phyloP scores from a whole-genome alignment of 2,329 filamentous ascomycete genomes.

The Penicillium sp. region DNA sequence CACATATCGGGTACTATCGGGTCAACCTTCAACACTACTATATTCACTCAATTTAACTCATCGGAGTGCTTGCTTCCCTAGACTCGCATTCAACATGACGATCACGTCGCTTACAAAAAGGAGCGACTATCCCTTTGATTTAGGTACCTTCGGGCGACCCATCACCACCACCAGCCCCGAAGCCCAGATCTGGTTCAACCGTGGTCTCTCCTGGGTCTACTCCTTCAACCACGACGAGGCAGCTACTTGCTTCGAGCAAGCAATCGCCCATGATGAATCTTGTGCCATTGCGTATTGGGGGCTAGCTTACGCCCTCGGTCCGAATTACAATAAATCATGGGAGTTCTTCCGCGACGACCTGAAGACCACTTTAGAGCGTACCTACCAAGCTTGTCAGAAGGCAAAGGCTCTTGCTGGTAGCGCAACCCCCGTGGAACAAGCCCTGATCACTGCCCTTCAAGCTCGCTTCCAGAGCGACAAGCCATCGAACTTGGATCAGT shows the following conservation, averaged over 20 bases:
- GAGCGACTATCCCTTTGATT: constrained; percentile 17
- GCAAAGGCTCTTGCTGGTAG: constrained; percentile 43
- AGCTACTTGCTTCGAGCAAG: constrained; percentile 37
- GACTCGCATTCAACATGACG: constrained; percentile 3
- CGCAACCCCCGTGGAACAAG: constrained; percentile 56
- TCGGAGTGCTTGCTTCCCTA: not conserved
- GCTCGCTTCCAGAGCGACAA: constrained; percentile 59
- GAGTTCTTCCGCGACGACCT: constrained; percentile 67
- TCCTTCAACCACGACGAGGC: constrained; percentile 44
- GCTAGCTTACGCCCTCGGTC: constrained; percentile 64
- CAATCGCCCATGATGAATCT: constrained; percentile 32
- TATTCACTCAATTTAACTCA: not conserved
- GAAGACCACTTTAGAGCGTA: constrained; percentile 47
- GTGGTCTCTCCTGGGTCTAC: constrained; percentile 41
- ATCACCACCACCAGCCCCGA: constrained; percentile 31
- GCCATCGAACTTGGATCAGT: constrained; percentile 46
- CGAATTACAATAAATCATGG: constrained; percentile 82
- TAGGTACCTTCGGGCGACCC: constrained; percentile 33
- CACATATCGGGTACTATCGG: no score
- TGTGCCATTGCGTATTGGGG: constrained; percentile 46
- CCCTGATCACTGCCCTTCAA: constrained; percentile 63
- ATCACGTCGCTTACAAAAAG: constrained; percentile 1
- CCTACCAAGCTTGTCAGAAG: constrained; percentile 46
- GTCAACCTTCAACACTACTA: not conserved
- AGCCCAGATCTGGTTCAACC: constrained; percentile 41